Evolutionary conservation across 192 early-diverging fungal genomes (phyloP).

Genomic region (Coemansia sp.): DNA sequence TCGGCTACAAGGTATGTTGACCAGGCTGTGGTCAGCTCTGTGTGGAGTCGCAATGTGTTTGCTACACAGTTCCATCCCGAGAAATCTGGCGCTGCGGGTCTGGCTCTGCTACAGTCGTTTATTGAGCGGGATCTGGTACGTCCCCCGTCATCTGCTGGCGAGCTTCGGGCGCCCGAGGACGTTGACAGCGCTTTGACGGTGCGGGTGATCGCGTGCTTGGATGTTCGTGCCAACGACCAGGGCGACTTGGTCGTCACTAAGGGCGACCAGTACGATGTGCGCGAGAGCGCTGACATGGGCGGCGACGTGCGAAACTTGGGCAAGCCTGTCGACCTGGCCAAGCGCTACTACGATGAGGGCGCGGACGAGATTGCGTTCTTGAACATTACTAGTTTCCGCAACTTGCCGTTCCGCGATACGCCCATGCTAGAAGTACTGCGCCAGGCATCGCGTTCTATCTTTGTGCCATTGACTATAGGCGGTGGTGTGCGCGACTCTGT

Average conservation of each 20-base stretch:
- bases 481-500: constrained; percentile 95
- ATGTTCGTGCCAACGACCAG: constrained; percentile 94
- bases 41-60: constrained; percentile 87
- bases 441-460: constrained; percentile 85
- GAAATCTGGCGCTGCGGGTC: constrained; percentile 91
- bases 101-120: constrained; percentile 82
- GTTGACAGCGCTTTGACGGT: constrained; percentile 71
- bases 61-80: constrained; percentile 99
- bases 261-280: constrained; percentile 99
- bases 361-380: constrained; percentile 99
- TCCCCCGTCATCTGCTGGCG: background rate
- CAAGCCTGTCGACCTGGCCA: constrained; percentile 94
- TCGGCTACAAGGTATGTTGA: constrained; percentile 88
- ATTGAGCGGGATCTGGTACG: constrained; percentile 61
- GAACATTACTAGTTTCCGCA: constrained; percentile 98
- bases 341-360: constrained; percentile 91
- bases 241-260: constrained; percentile 99
- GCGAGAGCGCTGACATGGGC: constrained; percentile 64
- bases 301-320: constrained; percentile 93
- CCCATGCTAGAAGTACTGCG: constrained; percentile 97
- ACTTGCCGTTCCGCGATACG: constrained; percentile 84
- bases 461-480: constrained; percentile 99
- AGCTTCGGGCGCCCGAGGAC: constrained; percentile 6
- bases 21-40: constrained; percentile 82
- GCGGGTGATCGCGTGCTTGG: constrained; percentile 96